phyloP scores from a whole-genome alignment of 164 flowering plant species.

The Annona squamosa region DNA sequence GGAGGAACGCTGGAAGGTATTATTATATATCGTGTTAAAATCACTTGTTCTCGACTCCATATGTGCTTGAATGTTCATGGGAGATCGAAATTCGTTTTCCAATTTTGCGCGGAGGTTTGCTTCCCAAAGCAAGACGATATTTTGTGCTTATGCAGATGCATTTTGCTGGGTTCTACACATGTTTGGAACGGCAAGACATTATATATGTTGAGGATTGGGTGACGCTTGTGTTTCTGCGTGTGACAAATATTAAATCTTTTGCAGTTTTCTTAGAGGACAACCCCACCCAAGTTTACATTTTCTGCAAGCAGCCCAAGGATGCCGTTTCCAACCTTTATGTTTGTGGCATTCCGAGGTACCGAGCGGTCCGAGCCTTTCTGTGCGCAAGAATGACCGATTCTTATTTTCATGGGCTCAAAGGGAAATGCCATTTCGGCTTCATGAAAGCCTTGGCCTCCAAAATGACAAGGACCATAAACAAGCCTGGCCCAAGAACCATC shows the following conservation, averaged over 20 bases:
- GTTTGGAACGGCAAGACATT: slow-evolving; percentile 29
- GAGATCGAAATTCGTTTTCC: no score
- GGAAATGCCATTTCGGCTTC: slow-evolving; percentile 59
- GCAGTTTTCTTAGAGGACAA: slow-evolving; percentile 28
- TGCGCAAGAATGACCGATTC: slow-evolving; percentile 44
- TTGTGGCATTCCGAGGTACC: slow-evolving; percentile 68
- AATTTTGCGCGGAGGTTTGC: no score
- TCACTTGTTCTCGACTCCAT: no score
- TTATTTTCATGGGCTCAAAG: slow-evolving; percentile 33
- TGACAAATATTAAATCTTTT: background rate
- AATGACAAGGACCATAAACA: slow-evolving; percentile 13
- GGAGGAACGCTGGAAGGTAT: slow-evolving; percentile 40
- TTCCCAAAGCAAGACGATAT: background rate
- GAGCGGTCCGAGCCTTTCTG: slow-evolving; percentile 34
- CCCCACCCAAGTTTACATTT: slow-evolving; percentile 41
- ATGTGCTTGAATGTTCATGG: no score
- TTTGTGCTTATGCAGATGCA: slow-evolving; percentile 30
- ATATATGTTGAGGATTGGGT: no score
- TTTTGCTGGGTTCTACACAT: slow-evolving; percentile 22
- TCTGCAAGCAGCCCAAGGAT: slow-evolving; percentile 24
- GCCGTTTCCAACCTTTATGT: slow-evolving; percentile 20
- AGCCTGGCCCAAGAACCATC: slow-evolving; percentile 45
- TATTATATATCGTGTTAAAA: no score
- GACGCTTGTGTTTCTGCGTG: no score
- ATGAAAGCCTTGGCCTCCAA: slow-evolving; percentile 69